A percentile compares a stretch with the other conserved stretches of the same genome.
Conservation (phyloP, 2,329 filamentous ascomycete species). For the Diaporthe ilicicola region DNA sequence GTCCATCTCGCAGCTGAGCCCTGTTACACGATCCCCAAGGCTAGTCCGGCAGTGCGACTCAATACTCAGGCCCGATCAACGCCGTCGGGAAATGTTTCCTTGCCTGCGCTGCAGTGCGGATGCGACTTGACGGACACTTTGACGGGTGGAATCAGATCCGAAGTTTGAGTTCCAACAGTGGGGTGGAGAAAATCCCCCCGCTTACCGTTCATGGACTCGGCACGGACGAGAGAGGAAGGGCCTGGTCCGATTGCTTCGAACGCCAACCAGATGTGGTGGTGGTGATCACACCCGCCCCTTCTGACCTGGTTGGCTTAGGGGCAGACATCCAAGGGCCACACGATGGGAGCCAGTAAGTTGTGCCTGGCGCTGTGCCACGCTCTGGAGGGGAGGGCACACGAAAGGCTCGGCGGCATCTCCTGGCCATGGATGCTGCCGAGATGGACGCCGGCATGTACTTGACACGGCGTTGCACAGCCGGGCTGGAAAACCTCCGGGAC, state of each 20-base stretch:
- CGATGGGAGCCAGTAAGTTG: background rate
- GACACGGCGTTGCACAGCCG: background rate
- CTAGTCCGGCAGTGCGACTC: background rate
- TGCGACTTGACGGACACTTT: background rate
- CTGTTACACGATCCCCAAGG: background rate
- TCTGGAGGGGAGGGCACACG: background rate
- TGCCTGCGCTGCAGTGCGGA: background rate
- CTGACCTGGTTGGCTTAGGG: too few species aligned
- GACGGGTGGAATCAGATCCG: background rate
- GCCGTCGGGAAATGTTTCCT: slow-evolving; percentile 7
- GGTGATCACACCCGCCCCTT: too few species aligned
- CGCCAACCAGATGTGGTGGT: too few species aligned
- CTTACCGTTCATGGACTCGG: background rate
- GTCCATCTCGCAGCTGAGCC: slow-evolving; percentile 12
- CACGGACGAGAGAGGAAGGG: too few species aligned
- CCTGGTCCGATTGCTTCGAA: too few species aligned
- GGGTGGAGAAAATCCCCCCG: too few species aligned
- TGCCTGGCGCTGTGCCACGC: background rate
- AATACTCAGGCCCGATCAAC: too few species aligned
- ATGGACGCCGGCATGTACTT: too few species aligned
- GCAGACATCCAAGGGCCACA: too few species aligned
- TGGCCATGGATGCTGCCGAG: background rate
- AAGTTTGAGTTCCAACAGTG: too few species aligned
- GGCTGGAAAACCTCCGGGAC: too few species aligned
- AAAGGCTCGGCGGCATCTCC: background rate